Evolutionary conservation across 2,329 filamentous ascomycete genomes (phyloP), one percentile per base, ranked within the genome.

Genomic region (Bisporella sp.): DNA sequence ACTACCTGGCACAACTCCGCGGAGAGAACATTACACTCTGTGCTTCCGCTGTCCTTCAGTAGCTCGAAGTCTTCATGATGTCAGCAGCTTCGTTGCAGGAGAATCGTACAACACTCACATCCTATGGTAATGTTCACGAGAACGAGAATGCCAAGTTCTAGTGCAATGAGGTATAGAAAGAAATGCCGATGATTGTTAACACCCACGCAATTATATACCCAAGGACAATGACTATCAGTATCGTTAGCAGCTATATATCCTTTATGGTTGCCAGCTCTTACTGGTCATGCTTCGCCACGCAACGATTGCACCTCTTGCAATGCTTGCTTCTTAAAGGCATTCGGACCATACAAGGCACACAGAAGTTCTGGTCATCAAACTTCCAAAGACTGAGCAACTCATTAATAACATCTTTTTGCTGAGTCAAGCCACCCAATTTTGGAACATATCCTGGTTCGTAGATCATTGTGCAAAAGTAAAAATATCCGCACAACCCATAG

Each of bases 121-220:
- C 77, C 75, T 61, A 92, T 82, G 21, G 84, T 75, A 37, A 96
- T 66, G 66, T 78, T 81, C 57, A 95, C 79, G 58, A 90, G 84
- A 2, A 81, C 62, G 3, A 87, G 57, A 35, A 97, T 85, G 31
- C 89, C 89, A 12, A 87, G 56, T 49, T 89, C 87, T 55, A 99
- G 72, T 61, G 71, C 83, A 41, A 95, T 71, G 13, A 99, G 78
- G 66, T 97, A 99, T 46, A 96, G 73, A 63, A 96, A 87, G 68
- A 99, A 99, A 60, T 96, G 91, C 11, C 93, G 84, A 64, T 97
- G 87, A 67, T 97, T 99, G 72, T 97, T 97, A 56, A 93, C 81
- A 41, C 89, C 93, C 41, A 99, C 81, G 62, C 93, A 99, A 69
- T 96, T 97, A 70, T 95, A 87, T 29, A 97, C 88, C 93, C 93